Evolutionary conservation across 2,329 filamentous ascomycete genomes (phyloP).

Genomic region (Trichophyton rubrum): DNA sequence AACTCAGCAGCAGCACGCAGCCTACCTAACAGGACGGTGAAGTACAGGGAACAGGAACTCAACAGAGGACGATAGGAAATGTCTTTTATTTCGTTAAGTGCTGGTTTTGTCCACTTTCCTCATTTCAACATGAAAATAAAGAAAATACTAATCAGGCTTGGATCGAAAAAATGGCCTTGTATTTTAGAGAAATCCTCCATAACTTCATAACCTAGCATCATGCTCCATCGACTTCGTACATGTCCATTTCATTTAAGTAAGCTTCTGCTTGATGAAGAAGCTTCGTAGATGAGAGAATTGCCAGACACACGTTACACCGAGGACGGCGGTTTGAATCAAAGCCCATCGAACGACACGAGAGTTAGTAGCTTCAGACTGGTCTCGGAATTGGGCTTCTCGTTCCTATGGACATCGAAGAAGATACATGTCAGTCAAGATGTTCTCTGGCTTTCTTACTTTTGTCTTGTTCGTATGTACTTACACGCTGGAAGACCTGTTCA

Average conservation of each 20-base stretch:
- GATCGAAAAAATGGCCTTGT: not conserved
- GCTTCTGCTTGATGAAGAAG: conserved; percentile 99
- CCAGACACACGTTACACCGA: conserved; percentile 87
- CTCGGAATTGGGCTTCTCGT: conserved; percentile 93
- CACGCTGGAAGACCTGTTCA: conserved; percentile 93
- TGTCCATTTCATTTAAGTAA: conserved; percentile 50
- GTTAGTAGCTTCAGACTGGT: conserved; percentile 92
- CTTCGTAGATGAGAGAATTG: conserved; percentile 87
- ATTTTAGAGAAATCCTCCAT: not conserved
- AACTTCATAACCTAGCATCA: conserved; percentile 3
- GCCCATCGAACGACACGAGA: conserved; percentile 87
- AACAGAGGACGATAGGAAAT: not conserved
- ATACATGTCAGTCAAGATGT: conserved; percentile 1
- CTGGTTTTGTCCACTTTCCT: not conserved
- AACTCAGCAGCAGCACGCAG: not conserved
- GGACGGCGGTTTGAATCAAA: conserved; percentile 70
- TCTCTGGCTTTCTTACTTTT: not conserved
- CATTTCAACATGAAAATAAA: not conserved
- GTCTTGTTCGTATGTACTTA: conserved; percentile 31
- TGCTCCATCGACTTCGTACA: not conserved
- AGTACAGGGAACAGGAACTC: not conserved
- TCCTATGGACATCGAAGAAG: conserved; percentile 47
- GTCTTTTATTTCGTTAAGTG: not conserved
- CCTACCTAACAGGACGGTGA: not conserved
- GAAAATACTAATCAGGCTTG: not conserved